These are phyloP conservation scores for Alternaria angustiovoidea DNA, from an alignment of 2,329 filamentous ascomycete genomes.

Conservation along the genomic window DNA sequence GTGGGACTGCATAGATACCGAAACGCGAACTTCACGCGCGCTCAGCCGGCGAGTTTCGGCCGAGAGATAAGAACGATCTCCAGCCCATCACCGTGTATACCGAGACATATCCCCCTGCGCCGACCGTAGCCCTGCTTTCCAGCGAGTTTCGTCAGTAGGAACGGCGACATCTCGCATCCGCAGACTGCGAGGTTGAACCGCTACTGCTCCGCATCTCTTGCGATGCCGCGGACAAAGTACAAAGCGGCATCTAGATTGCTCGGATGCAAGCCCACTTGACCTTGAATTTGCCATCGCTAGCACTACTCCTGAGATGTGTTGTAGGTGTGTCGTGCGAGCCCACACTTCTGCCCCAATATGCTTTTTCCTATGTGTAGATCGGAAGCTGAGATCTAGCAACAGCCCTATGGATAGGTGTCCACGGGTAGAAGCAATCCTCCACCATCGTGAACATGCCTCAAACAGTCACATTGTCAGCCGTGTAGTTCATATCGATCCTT, in stretches of 20 bases:
- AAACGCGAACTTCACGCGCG: conserved; percentile 23
- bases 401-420: background rate
- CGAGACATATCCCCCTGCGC: conserved; percentile 19
- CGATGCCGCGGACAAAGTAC: conserved; percentile 19
- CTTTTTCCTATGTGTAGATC: background rate
- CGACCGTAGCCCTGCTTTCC: conserved; percentile 21
- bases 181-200: conserved; percentile 40
- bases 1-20: background rate
- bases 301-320: background rate
- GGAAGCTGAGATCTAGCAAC: background rate
- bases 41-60: conserved; percentile 18
- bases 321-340: background rate
- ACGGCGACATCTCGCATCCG: conserved; percentile 44
- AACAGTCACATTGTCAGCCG: background rate
- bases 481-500: conserved; percentile 3
- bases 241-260: conserved; percentile 21
- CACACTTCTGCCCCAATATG: background rate
- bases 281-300: conserved; percentile 1
- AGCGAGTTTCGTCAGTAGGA: conserved; percentile 27
- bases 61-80: conserved; percentile 26
- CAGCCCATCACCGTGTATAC: conserved; percentile 10
- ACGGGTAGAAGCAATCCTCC: background rate
- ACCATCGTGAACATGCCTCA: background rate
- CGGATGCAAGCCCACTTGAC: conserved; percentile 17
- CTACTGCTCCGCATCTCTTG: conserved; percentile 25